These are phyloP conservation scores for Cladosporium cucumerinum DNA, from an alignment of 2,329 filamentous ascomycete genomes.

Conservation along the genomic window DNA sequence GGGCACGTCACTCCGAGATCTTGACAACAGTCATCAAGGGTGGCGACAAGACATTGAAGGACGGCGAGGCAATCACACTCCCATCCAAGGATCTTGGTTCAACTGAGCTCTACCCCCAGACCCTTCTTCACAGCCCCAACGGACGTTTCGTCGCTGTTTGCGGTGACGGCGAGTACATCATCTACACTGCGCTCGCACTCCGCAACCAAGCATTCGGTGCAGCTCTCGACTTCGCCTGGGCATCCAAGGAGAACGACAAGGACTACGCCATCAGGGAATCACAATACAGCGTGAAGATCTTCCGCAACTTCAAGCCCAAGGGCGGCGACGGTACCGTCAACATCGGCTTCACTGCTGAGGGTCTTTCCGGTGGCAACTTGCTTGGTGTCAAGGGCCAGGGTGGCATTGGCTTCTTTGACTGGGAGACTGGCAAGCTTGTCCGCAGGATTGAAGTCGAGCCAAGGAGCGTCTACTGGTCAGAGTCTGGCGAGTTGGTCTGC, in stretches of 20 bases:
- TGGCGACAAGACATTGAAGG: slow-evolving; percentile 77
- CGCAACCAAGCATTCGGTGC: slow-evolving; percentile 97
- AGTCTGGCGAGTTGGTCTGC: slow-evolving; percentile 87
- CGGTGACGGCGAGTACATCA: slow-evolving; percentile 97
- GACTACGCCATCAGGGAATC: slow-evolving; percentile 98
- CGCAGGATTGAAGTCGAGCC: slow-evolving; percentile 83
- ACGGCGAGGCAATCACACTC: slow-evolving; percentile 80
- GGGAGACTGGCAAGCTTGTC: slow-evolving; percentile 83
- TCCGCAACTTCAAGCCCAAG: slow-evolving; percentile 97
- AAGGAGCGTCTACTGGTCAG: slow-evolving; percentile 85
- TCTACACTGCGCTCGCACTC: slow-evolving; percentile 94
- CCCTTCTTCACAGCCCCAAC: slow-evolving; percentile 91
- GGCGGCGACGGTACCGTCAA: slow-evolving; percentile 69
- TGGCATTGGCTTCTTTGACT: slow-evolving; percentile 94
- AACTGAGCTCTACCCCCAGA: slow-evolving; percentile 95
- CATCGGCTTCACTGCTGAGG: slow-evolving; percentile 92
- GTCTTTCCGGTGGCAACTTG: slow-evolving; percentile 80
- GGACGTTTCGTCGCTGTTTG: slow-evolving; percentile 86
- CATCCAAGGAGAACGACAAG: slow-evolving; percentile 94
- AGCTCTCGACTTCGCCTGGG: slow-evolving; percentile 95
- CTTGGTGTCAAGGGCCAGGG: slow-evolving; percentile 94
- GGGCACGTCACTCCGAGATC: slow-evolving; percentile 92
- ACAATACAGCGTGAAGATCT: slow-evolving; percentile 89
- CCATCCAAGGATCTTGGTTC: slow-evolving; percentile 92
- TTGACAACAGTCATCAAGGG: slow-evolving; percentile 94